These are phyloP conservation scores for Boletus rex-veris DNA, from an alignment of 768 basidiomycete species.

Conservation along the genomic window DNA sequence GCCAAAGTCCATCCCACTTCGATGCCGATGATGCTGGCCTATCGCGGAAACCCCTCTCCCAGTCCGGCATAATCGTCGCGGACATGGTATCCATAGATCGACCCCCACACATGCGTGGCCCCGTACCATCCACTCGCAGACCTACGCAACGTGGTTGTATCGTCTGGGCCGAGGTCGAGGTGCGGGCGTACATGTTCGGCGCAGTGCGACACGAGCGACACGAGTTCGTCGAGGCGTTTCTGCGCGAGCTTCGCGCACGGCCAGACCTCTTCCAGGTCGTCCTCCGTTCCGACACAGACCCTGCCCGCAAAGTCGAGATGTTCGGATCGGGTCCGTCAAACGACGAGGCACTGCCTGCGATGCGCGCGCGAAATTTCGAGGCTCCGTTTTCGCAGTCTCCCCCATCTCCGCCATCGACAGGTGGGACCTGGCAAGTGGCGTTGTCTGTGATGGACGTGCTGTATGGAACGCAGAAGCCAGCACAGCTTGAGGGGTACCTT, in stretches of 20 bases:
- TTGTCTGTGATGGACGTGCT: slow-evolving; percentile 21
- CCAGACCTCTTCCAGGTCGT: slow-evolving; percentile 33
- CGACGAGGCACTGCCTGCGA: slow-evolving; percentile 5
- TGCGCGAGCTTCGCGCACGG: slow-evolving; percentile 27
- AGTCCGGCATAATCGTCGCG: slow-evolving; percentile 19
- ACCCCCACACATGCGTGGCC: not conserved
- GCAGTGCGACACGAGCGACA: slow-evolving; percentile 29
- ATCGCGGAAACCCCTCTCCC: slow-evolving; percentile 20
- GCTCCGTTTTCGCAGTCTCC: slow-evolving; percentile 9
- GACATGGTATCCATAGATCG: slow-evolving; percentile 13
- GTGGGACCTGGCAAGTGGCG: slow-evolving; percentile 8
- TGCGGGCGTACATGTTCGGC: slow-evolving; percentile 30
- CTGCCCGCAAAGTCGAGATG: too few relatives aligned
- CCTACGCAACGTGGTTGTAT: too few relatives aligned
- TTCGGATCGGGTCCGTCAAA: slow-evolving; percentile 24
- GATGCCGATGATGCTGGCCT: not conserved
- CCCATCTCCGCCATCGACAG: not conserved
- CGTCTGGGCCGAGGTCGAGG: slow-evolving; percentile 9
- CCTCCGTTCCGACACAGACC: slow-evolving; percentile 24
- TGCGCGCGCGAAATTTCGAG: slow-evolving; percentile 20
- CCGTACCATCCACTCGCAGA: slow-evolving; percentile 2
- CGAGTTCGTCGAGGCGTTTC: slow-evolving; percentile 24
- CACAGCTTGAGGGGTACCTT: slow-evolving; percentile 12
- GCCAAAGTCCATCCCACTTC: not conserved
- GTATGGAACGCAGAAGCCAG: slow-evolving; percentile 9